Conservation (phyloP, 805 yeast genomes). For the Schwanniomyces vanrijiae region DNA sequence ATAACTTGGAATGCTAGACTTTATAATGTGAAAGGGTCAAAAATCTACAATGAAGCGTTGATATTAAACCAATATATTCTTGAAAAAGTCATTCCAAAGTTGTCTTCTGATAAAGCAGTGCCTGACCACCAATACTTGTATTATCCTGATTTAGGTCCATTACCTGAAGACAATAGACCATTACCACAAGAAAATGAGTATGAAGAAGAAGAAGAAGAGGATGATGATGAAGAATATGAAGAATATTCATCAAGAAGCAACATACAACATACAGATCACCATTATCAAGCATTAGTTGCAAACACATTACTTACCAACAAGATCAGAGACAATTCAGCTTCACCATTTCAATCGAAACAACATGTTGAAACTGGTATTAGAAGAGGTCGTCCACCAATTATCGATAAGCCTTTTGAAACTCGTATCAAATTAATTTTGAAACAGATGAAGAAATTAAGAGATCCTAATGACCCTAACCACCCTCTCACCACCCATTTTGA, state of each 20-base stretch:
- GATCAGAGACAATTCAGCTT: constrained; percentile 10
- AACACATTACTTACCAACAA: constrained; percentile 11
- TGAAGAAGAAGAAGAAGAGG: constrained; percentile 23
- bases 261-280: constrained; percentile 9
- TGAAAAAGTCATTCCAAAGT: constrained; percentile 47
- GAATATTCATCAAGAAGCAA: constrained; percentile 11
- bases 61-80: constrained; percentile 53
- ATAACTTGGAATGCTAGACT: constrained; percentile 88
- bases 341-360: constrained; percentile 8
- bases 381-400: constrained; percentile 89
- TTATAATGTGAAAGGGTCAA: constrained; percentile 71
- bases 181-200: constrained; percentile 20
- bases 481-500: constrained; percentile 70
- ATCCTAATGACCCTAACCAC: constrained; percentile 45
- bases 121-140: constrained; percentile 34
- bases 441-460: constrained; percentile 71
- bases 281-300: constrained; percentile 10
- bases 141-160: constrained; percentile 69
- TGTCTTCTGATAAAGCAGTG: constrained; percentile 42
- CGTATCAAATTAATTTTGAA: constrained; percentile 86
- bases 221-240: constrained; percentile 15
- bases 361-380: constrained; percentile 51
- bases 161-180: constrained; percentile 51
- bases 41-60: constrained; percentile 67
- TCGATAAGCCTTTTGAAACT: constrained; percentile 88